A percentile compares a stretch with the other conserved stretches of the same genome.
Conservation (phyloP, 1,284 basidiomycete genomes). For the Ustilago shanxiensis region DNA sequence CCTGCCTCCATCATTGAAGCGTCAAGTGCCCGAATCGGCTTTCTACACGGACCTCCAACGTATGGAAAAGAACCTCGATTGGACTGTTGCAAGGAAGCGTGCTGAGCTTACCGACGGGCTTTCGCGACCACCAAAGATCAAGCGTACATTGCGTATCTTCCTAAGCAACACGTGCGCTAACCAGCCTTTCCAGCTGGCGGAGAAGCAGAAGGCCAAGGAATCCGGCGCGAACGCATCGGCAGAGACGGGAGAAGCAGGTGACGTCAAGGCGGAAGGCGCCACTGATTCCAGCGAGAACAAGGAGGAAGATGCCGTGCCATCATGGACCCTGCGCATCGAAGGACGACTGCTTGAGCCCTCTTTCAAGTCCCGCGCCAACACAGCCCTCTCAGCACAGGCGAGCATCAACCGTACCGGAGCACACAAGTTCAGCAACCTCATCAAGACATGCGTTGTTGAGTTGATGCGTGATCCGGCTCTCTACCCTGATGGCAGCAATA, state of each 20-base stretch:
- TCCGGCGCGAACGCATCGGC: slow-evolving; percentile 17
- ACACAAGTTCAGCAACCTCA: slow-evolving; percentile 84
- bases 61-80: slow-evolving; percentile 91
- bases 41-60: slow-evolving; percentile 89
- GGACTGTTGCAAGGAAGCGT: slow-evolving; percentile 91
- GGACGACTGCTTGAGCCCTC: slow-evolving; percentile 79
- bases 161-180: slow-evolving; percentile 88
- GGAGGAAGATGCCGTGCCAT: slow-evolving; percentile 83
- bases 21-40: slow-evolving; percentile 72
- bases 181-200: slow-evolving; percentile 73
- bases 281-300: slow-evolving; percentile 33
- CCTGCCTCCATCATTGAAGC: slow-evolving; percentile 80
- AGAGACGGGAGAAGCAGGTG: slow-evolving; percentile 32
- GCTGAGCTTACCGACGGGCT: slow-evolving; percentile 76
- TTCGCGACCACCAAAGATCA: slow-evolving; percentile 73
- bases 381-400: slow-evolving; percentile 63
- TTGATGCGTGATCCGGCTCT: slow-evolving; percentile 84
- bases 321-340: slow-evolving; percentile 90
- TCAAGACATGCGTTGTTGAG: slow-evolving; percentile 87
- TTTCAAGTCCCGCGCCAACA: slow-evolving; percentile 61
- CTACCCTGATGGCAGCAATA: slow-evolving; percentile 76
- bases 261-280: slow-evolving; percentile 30
- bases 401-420: slow-evolving; percentile 62
- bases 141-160: slow-evolving; percentile 87
- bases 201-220: slow-evolving; percentile 56